Evolutionary conservation across 2,329 filamentous ascomycete genomes (phyloP), one percentile per base, ranked within the genome.

Genomic region (Samsoniella hepiali): DNA sequence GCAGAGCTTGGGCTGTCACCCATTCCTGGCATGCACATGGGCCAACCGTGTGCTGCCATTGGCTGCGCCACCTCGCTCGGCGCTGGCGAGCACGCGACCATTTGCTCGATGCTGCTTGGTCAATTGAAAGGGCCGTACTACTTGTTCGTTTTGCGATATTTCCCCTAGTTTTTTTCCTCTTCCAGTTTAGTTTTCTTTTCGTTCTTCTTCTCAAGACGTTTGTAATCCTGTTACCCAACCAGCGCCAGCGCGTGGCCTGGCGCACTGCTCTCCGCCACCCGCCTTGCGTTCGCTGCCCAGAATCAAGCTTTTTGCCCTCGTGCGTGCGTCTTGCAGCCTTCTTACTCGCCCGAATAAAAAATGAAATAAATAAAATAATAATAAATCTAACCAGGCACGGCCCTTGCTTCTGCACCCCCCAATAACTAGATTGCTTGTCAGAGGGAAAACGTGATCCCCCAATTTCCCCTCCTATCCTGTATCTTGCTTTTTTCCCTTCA

Each of bases 71-170:
- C 17, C 15, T 27, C 40, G 31, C 58, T 62, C 40, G 61, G 67
- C 65, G 69, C 64, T 64, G 66, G 65, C 67, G 72, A 77, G 75
- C 75, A 77, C 75, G 75, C 75, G 75, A 77, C 75, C 74, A 75
- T 73, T 75, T 76, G 70, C 75, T 77, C 70, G 72, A 77, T 76
- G 74, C 74, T 77, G 75, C 75, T 77, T 77, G 75, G 75, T 76
- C 75, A 73, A 76, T 72, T 63, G 66, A 22, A 22, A 22, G n/a
- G 50, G 11, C 8, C 60, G 22, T 22, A 22, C 22, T 22, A 22
- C 58, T 5, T 53, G 32, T 59, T 42, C 6, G 36, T 47, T 34
- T 65, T 22, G 63, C 50, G 45, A 27, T 13, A 51, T 38, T 38
- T 56, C 22, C 56, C 50, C 5, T 64, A 17, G 61, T 40, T 15